Evolutionary conservation across 2,329 filamentous ascomycete species (phyloP).

Genomic region (Aspergillus jensenii): DNA sequence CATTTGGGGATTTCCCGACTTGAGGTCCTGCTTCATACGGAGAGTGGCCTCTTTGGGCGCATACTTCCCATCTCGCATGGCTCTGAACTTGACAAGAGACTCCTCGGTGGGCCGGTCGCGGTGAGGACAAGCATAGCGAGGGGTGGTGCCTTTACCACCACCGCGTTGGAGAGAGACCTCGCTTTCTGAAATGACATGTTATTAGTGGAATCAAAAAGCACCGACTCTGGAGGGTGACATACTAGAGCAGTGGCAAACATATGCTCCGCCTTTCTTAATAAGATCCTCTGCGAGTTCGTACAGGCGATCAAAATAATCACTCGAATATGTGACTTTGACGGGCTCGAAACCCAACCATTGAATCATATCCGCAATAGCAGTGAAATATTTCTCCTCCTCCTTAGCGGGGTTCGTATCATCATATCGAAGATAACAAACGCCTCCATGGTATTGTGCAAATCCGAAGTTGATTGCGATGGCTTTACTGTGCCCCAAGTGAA

Average conservation of each 20-base stretch:
- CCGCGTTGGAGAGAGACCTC: neutral
- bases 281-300: neutral
- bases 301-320: neutral
- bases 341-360: neutral
- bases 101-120: neutral
- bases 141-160: neutral
- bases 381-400: neutral
- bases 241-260: neutral
- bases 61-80: neutral
- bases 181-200: neutral
- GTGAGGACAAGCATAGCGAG: neutral
- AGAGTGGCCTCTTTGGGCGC: neutral
- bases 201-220: neutral
- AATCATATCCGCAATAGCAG: neutral
- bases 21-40: neutral
- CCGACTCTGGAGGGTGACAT: neutral
- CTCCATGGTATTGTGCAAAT: neutral
- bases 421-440: neutral
- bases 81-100: neutral
- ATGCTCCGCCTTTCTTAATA: neutral
- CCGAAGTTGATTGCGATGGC: neutral
- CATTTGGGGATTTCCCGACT: neutral
- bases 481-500: neutral
- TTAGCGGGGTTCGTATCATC: neutral
- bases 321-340: neutral